A percentile compares a stretch with the other conserved stretches of the same genome.
phyloP scores from a whole-genome alignment of 1,284 basidiomycete species.

The Boletus austroedulis region DNA sequence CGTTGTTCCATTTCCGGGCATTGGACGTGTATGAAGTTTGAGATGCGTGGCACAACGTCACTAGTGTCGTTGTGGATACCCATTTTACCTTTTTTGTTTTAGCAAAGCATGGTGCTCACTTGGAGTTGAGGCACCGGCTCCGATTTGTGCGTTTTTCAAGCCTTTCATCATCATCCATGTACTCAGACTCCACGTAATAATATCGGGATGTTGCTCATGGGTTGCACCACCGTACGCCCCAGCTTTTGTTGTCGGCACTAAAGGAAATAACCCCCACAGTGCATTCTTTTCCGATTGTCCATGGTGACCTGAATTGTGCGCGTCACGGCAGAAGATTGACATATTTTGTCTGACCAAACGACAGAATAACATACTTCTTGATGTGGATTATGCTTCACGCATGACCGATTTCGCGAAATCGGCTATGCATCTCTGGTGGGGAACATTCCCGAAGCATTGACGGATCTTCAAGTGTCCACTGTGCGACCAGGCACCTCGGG shows the following conservation, averaged over 20 bases:
- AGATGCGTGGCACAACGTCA: constrained; percentile 7
- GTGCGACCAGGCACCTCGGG: constrained; percentile 14
- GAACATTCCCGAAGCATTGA: constrained; percentile 7
- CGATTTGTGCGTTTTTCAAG: constrained; percentile 10
- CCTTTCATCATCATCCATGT: too few relatives aligned
- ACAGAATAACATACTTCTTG: constrained; percentile 23
- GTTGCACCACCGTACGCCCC: constrained; percentile 17
- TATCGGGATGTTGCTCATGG: constrained; percentile 11
- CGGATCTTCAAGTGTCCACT: constrained; percentile 13
- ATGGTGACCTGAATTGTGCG: neutral
- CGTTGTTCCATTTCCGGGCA: constrained; percentile 21
- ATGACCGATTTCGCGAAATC: constrained; percentile 18
- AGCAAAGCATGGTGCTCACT: constrained; percentile 1
- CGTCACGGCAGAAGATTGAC: neutral
- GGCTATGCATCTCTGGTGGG: constrained; percentile 9
- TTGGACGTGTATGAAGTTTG: constrained; percentile 17
- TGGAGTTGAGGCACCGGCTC: neutral
- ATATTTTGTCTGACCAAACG: neutral
- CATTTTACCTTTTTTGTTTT: constrained; percentile 14
- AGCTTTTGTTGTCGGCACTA: neutral
- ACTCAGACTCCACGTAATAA: neutral
- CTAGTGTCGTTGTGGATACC: constrained; percentile 23
- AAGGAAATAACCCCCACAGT: neutral
- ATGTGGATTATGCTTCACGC: constrained; percentile 9
- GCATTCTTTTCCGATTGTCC: neutral